phyloP scores from a whole-genome alignment of 805 yeast species.

The Saturnispora gosingensis region DNA sequence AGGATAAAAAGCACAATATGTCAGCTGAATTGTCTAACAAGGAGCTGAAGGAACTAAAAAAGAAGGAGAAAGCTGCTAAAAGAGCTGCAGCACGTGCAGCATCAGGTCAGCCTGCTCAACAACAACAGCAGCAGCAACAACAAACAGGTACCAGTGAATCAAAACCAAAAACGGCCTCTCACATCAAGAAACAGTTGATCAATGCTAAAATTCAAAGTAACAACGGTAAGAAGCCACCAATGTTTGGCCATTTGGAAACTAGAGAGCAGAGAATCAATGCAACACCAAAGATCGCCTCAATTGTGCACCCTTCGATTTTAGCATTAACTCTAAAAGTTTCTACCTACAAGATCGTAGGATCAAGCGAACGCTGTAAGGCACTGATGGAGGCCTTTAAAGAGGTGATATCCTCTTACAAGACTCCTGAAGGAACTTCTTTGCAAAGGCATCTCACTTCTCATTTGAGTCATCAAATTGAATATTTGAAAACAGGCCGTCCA shows the following conservation, averaged over 20 bases:
- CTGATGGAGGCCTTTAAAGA: conserved; percentile 79
- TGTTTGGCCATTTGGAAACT: conserved; percentile 74
- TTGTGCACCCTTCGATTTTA: conserved; percentile 81
- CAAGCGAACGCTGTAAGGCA: conserved; percentile 73
- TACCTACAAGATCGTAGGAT: conserved; percentile 81
- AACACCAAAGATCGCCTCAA: conserved; percentile 48
- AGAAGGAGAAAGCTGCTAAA: conserved; percentile 5
- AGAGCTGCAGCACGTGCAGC: not conserved
- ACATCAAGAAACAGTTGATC: conserved; percentile 44
- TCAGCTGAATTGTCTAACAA: conserved; percentile 7
- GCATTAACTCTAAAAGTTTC: conserved; percentile 73
- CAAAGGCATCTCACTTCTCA: conserved; percentile 84
- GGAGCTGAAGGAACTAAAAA: conserved; percentile 10
- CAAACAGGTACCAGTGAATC: not conserved
- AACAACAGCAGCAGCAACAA: conserved; percentile 1
- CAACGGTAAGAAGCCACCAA: conserved; percentile 45
- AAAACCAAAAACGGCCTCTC: conserved; percentile 35
- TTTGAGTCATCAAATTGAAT: conserved; percentile 87
- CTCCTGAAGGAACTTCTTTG: conserved; percentile 79
- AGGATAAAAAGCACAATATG: not conserved
- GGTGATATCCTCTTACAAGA: conserved; percentile 69
- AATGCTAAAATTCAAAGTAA: conserved; percentile 38
- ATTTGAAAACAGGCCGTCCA: conserved; percentile 83
- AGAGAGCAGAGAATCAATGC: conserved; percentile 62
- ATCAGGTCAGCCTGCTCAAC: not conserved